A percentile compares a stretch with the other conserved stretches of the same genome.
Conservation (phyloP, 805 yeast species). For the Candida broadrunensis region DNA sequence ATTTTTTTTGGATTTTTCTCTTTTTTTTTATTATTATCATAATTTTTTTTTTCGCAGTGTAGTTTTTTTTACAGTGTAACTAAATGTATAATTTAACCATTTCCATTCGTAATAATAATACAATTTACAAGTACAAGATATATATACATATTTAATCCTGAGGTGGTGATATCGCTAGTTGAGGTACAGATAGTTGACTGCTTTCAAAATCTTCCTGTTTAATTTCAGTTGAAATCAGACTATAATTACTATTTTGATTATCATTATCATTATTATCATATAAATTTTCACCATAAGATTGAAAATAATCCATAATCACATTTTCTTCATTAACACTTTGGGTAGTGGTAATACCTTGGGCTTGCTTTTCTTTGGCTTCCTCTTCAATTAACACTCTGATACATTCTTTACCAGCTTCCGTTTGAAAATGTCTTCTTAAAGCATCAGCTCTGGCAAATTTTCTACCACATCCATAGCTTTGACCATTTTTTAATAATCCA, state of each 20-base stretch:
- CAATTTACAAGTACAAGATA: too few species aligned
- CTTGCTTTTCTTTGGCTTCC: slow-evolving; percentile 28
- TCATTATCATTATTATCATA: too few species aligned
- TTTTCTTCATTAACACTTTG: slow-evolving; percentile 4
- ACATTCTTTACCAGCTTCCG: slow-evolving; percentile 45
- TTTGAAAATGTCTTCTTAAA: slow-evolving; percentile 42
- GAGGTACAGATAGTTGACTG: slow-evolving; percentile 17
- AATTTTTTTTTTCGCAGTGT: too few species aligned
- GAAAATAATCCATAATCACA: slow-evolving; percentile 15
- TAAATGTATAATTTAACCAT: too few species aligned
- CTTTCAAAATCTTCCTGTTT: neutral
- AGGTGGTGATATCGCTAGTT: slow-evolving; percentile 40
- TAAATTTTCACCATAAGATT: slow-evolving; percentile 2
- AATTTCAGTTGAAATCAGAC: neutral
- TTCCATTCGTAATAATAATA: too few species aligned
- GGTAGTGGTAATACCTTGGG: slow-evolving; percentile 4
- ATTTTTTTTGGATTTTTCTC: too few species aligned
- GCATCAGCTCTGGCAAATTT: slow-evolving; percentile 48
- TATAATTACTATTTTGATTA: neutral
- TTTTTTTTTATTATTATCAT: too few species aligned
- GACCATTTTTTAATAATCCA: slow-evolving; percentile 58
- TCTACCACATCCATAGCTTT: slow-evolving; percentile 45
- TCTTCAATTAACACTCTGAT: slow-evolving; percentile 39
- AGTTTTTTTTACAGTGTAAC: too few species aligned
- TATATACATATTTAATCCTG: slow-evolving; percentile 7